Base-by-base conservation (phyloP, 75 land plant species). In the Gnetum montanum region DNA sequence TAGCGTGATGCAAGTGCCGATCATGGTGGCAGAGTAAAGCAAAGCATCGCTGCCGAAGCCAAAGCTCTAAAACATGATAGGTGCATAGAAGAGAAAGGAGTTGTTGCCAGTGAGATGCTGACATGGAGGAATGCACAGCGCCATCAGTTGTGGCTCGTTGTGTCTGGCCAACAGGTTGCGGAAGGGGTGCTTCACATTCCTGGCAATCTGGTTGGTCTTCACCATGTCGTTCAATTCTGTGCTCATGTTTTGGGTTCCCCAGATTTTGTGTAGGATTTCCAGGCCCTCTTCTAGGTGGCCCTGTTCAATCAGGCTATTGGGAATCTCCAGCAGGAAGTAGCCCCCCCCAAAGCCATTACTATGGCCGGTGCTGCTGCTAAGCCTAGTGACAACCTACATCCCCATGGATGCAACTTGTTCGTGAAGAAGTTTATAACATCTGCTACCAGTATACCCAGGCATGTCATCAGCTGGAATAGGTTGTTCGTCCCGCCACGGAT, bases 51-150 rank as follows among this genome's bases (percentile, higher is more conserved):
- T 70, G 2, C 91, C 86, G 33, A 82, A 77, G 2, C 96, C 96
- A 64, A 90, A 26, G 55, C 76, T 87, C 30, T 77, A 76, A 54
- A 91, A 83, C 7, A 91, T 71, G 22, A 91, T 88, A 1, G 97
- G 93, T 25, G 88, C 81, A 40, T 91, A 91, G 62, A 91, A 90
- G 33, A 86, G 70, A 15, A 90, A 80, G 8, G 91, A 80, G 61
- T 85, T 86, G 70, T 68, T 86, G 16, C 97, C 97, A 1, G 97
- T 75, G 29, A 92, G 70, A 43, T 84, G 89, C 61, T 86, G 91
- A 66, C 76, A 83, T 4, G 79, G 74, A 3, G 88, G 88, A 27
- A 87, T 87, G 8, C 78, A 71, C 19, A 72, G 19, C 0, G 84
- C 82, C 2, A 79, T 73, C 29, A 87, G 58, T 63, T 83, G 92